Evolutionary conservation across 768 basidiomycete species (phyloP).

Genomic region (Rhodotorula paludigena): DNA sequence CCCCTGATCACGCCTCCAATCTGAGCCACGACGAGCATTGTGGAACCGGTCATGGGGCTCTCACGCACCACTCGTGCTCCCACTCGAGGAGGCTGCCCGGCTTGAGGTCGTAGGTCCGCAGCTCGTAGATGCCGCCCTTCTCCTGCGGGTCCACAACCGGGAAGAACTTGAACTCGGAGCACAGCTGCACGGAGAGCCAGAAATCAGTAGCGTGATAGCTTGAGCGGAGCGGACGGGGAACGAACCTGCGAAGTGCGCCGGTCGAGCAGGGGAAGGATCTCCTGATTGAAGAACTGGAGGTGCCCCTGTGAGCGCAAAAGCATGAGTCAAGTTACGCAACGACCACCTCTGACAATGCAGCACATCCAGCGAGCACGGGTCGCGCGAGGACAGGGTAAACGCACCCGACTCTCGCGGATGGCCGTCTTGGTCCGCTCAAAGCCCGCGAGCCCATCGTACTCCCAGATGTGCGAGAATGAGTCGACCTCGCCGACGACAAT

Average conservation of each 20-base stretch:
- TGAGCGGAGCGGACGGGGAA: not conserved
- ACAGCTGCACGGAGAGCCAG: conserved; percentile 11
- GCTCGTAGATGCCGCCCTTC: conserved; percentile 85
- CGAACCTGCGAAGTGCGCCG: conserved; percentile 63
- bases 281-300: conserved; percentile 60
- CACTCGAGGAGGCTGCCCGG: conserved; percentile 90
- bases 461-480: conserved; percentile 63
- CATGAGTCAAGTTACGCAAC: not conserved
- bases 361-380: no score
- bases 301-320: conserved; percentile 53
- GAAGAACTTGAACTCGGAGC: conserved; percentile 92
- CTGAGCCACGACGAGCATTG: not conserved
- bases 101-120: conserved; percentile 73
- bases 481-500: conserved; percentile 84
- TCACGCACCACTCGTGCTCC: conserved; percentile 76
- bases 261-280: conserved; percentile 66
- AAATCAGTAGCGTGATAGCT: no score
- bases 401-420: conserved; percentile 63
- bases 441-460: conserved; percentile 89
- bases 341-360: not conserved
- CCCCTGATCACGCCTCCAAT: no score
- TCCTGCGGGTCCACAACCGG: conserved; percentile 77
- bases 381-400: conserved; percentile 32
- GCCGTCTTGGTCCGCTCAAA: conserved; percentile 70
- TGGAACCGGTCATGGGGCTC: not conserved